Base-by-base conservation (phyloP, 345 rosid genomes). In the Gossypioides kirkii region DNA sequence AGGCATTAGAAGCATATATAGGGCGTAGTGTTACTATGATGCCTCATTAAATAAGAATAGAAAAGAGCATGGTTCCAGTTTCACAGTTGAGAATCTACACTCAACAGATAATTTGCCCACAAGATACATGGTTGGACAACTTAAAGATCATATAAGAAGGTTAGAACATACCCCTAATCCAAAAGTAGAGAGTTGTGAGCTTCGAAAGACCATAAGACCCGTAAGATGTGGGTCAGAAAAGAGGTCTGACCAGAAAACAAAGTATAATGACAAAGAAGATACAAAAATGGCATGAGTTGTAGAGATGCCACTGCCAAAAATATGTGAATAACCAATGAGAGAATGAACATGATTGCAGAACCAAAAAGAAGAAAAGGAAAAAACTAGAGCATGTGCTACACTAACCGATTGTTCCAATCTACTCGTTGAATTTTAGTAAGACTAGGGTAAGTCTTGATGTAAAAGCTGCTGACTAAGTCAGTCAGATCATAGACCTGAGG, bases 391-490 rank as follows among this genome's bases (percentile, higher is more conserved):
- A 32, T 69, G 61, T n/a, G 52, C 49, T 16, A 23, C 12, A 46
- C 80, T 81, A 77, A 90, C 98, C 97, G 82, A 60, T 94, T 91
- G 77, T 90, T 91, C 98, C 98, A 94, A 73, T 94, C 97, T 61
- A 84, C 71, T 53, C 86, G 84, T 69, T 94, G 90, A 38, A 80
- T 52, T 74, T 88, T 87, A 38, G 91, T 79, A 53, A 94, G 89
- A 73, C 79, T 78, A 63, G 83, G 43, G 71, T 86, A 94, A 42
- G 87, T 70, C 84, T 84, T 91, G 77, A 83, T 76, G 79, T 88
- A 87, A 80, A 83, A 77, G 65, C 77, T 78, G 76, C 97, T 91
- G 73, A 87, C 65, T 66, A 87, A 69, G 46, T 87, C 83, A 10
- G 87, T 72, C 70, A 90, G 84, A 84, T 91, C 97, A 80, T 88